Evolutionary conservation across 1,139 yeast genomes (phyloP).

Genomic region (Kurtzmaniella quercitrusa): DNA sequence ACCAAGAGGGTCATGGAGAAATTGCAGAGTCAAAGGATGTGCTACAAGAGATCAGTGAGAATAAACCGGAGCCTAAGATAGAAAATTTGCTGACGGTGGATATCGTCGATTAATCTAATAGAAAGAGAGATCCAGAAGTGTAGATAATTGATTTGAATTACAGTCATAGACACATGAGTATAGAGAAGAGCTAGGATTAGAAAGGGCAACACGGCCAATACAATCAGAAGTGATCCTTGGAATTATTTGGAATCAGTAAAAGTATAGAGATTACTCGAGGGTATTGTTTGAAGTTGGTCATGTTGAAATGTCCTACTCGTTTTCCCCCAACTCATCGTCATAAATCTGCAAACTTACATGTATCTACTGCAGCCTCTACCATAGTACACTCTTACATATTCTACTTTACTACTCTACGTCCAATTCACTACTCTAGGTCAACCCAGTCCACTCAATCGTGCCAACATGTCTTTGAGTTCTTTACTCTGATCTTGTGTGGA

Average conservation of each 20-base stretch:
- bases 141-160: too few species aligned
- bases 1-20: conserved; percentile 27
- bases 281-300: too few species aligned
- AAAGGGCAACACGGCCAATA: too few species aligned
- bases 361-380: too few species aligned
- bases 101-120: conserved; percentile 19
- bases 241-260: too few species aligned
- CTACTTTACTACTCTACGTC: not conserved
- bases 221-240: too few species aligned
- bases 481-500: conserved; percentile 8
- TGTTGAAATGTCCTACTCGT: too few species aligned
- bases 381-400: conserved; percentile 11
- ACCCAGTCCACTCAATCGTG: conserved; percentile 23
- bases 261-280: too few species aligned
- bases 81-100: conserved; percentile 15
- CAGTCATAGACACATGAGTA: too few species aligned
- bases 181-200: too few species aligned
- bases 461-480: conserved; percentile 33
- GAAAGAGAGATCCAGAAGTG: not conserved
- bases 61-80: not conserved
- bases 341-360: too few species aligned
- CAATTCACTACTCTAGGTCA: not conserved
- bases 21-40: conserved; percentile 6
- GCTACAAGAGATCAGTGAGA: not conserved
- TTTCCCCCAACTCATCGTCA: too few species aligned